These are phyloP conservation scores for Globomyces pollinis-pini DNA, from an alignment of 192 early-diverging fungal species.

Conservation along the genomic window DNA sequence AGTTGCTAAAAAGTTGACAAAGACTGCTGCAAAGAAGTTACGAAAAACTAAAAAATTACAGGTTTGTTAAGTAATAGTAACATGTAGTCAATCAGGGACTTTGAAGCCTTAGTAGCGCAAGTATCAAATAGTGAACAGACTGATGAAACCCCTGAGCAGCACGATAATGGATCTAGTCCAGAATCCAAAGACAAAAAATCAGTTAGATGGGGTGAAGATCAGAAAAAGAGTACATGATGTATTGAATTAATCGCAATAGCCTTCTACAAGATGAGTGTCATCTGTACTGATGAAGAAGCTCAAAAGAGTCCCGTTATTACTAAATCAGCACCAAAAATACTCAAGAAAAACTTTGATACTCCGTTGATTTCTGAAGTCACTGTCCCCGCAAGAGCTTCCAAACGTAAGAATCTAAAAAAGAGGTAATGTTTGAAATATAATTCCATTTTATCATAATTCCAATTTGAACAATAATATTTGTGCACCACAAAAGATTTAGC, in stretches of 20 bases:
- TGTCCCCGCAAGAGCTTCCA: neutral
- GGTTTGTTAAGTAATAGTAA: neutral
- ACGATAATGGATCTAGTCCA: neutral
- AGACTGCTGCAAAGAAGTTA: neutral
- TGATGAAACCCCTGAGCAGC: neutral
- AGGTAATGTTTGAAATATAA: no score
- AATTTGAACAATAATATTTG: no score
- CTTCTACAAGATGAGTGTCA: conserved; percentile 2
- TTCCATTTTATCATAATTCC: no score
- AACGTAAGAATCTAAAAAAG: neutral
- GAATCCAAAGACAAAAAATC: conserved; percentile 1
- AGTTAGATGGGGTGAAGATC: conserved; percentile 5
- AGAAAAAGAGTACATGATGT: neutral
- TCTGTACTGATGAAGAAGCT: conserved; percentile 8
- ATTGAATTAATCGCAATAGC: neutral
- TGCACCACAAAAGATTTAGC: no score
- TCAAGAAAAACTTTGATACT: conserved; percentile 1
- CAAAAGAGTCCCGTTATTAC: neutral
- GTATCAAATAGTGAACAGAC: neutral
- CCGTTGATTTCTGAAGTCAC: neutral
- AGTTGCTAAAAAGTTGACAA: neutral
- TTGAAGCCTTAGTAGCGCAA: neutral
- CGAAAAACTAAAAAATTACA: conserved; percentile 1
- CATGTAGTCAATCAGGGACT: neutral
- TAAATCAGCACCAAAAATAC: neutral